A percentile compares a stretch with the other conserved stretches of the same genome.
These are phyloP conservation scores for Eutrema salsugineum DNA, from an alignment of 441 rosid species.

Conservation along the genomic window DNA sequence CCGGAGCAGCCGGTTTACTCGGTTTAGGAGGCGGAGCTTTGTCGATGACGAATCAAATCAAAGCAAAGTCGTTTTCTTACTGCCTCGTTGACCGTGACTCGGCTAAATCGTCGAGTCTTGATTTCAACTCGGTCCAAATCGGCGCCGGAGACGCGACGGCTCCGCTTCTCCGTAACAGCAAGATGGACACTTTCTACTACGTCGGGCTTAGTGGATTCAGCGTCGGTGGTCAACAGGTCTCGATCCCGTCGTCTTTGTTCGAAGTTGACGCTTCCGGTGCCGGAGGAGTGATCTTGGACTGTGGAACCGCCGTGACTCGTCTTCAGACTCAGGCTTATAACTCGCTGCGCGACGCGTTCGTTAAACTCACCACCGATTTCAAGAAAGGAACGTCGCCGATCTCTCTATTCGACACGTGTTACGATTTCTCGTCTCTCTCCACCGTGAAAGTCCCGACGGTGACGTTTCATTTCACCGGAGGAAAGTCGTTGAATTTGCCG, in stretches of 20 bases:
- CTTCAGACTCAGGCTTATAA: conserved; percentile 55
- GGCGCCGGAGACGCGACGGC: conserved; percentile 41
- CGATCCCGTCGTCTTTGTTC: conserved; percentile 43
- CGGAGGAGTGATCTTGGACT: conserved; percentile 64
- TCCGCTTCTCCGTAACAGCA: conserved; percentile 43
- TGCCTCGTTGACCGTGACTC: conserved; percentile 67
- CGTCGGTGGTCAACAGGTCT: conserved; percentile 51
- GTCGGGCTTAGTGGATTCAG: conserved; percentile 55
- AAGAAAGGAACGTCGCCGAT: conserved; percentile 37
- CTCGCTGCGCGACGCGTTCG: conserved; percentile 59
- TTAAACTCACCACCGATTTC: conserved; percentile 25
- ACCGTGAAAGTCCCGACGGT: conserved; percentile 59
- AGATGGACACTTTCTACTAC: conserved; percentile 57
- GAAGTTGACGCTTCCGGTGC: conserved; percentile 44
- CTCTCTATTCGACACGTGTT: conserved; percentile 65
- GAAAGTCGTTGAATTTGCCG: conserved; percentile 37
- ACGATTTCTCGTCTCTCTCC: conserved; percentile 45
- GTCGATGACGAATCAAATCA: conserved; percentile 49
- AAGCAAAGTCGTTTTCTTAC: conserved; percentile 54
- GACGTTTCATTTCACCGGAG: conserved; percentile 45
- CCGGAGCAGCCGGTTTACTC: conserved; percentile 60
- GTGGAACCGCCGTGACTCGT: conserved; percentile 70
- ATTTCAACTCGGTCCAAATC: conserved; percentile 47
- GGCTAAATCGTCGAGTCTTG: conserved; percentile 41
- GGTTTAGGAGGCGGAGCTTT: conserved; percentile 63